These are phyloP conservation scores for Vigna radiata DNA, from an alignment of 306 rosid species.

Conservation along the genomic window DNA sequence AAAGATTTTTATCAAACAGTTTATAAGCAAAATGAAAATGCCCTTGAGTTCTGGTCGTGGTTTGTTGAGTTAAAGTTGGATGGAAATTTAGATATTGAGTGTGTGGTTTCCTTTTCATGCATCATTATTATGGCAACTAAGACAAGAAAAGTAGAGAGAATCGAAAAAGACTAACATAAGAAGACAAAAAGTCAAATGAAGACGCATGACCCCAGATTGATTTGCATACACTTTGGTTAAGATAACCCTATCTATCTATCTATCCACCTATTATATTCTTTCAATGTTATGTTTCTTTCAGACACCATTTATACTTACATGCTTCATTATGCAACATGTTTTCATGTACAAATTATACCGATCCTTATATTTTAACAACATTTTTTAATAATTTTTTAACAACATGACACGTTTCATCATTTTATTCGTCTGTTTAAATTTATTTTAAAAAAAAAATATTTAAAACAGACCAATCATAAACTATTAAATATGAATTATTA, in stretches of 20 bases:
- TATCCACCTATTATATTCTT: neutral
- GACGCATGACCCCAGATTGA: constrained; percentile 10
- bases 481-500: too few species aligned
- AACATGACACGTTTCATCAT: too few species aligned
- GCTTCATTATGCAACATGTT: neutral
- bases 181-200: constrained; percentile 27
- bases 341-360: neutral
- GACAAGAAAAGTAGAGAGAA: constrained; percentile 31
- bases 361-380: too few species aligned
- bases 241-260: constrained; percentile 2
- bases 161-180: constrained; percentile 13
- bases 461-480: too few species aligned
- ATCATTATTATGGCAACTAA: constrained; percentile 30
- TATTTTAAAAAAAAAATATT: too few species aligned
- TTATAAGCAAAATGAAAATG: too few species aligned
- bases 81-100: neutral
- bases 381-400: too few species aligned
- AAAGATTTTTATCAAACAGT: too few species aligned
- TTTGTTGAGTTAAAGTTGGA: constrained; percentile 18
- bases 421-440: too few species aligned
- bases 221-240: neutral
- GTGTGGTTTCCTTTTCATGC: constrained; percentile 37
- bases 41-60: too few species aligned
- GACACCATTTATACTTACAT: neutral
- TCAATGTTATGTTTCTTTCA: neutral